Conservation (phyloP, 176 grass and related monocot genomes). For the Sorghum bicolor region DNA sequence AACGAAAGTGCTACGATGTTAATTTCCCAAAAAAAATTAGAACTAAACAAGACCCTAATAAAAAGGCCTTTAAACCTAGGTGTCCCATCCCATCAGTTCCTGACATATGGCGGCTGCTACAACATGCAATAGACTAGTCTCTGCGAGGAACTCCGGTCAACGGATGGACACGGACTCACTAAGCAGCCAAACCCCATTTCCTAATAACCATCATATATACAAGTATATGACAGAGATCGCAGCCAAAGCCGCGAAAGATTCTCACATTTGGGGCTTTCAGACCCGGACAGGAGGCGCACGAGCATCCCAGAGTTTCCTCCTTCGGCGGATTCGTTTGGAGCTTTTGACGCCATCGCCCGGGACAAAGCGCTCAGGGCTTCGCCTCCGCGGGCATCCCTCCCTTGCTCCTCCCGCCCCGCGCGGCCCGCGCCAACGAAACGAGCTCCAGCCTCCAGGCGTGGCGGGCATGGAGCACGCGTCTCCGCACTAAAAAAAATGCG, state of each 20-base stretch:
- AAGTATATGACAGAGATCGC: not conserved
- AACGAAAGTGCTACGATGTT: no score
- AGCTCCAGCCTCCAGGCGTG: not conserved
- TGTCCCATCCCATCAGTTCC: not conserved
- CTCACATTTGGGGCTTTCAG: not conserved
- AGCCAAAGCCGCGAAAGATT: conserved; percentile 1
- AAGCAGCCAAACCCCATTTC: not conserved
- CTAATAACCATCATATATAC: not conserved
- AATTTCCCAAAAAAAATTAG: no score
- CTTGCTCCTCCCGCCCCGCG: not conserved
- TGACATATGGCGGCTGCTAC: not conserved
- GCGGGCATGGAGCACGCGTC: not conserved
- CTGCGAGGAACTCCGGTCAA: not conserved
- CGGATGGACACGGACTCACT: not conserved
- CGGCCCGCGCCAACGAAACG: not conserved
- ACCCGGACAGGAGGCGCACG: conserved; percentile 6
- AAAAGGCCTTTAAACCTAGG: not conserved
- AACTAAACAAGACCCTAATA: not conserved
- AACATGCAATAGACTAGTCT: not conserved
- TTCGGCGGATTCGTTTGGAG: conserved; percentile 27
- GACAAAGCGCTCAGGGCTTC: not conserved
- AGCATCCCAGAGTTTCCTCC: conserved; percentile 29
- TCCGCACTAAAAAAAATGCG: not conserved
- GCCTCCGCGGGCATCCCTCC: not conserved
- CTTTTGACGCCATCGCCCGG: conserved; percentile 26